Evolutionary conservation across 2,329 filamentous ascomycete genomes (phyloP), one percentile per base, ranked within the genome.

Genomic region (Colletotrichum agaves): DNA sequence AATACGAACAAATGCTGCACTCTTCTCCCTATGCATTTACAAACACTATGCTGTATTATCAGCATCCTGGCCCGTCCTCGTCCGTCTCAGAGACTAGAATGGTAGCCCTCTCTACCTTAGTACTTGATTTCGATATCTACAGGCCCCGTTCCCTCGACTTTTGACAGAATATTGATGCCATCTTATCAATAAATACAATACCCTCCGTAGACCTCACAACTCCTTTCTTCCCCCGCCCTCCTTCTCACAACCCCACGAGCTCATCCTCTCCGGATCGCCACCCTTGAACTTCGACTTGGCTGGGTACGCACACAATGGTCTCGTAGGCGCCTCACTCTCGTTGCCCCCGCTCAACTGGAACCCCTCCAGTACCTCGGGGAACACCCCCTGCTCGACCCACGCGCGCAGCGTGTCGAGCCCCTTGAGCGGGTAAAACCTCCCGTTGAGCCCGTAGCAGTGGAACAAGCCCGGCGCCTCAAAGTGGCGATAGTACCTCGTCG

Each of bases 391-490:
- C 49, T 70, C 67, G 13, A 70, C 67, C 67, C 67, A 70, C 11
- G 63, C 23, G 27, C 59, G 39, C 59, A 70, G 31, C 19, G 64
- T 47, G 33, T 70, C 67, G 8, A 70, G 33, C 12, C 52, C 67
- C 21, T 49, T 63, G 11, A 68, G 55, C 55, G 67, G 67, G 35
- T 68, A 70, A 35, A 52, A 70, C 7, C 47, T 64, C 12, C 67
- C 64, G 21, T 63, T 55, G 11, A 60, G 27, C 35, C 69, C 64
- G 37, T 64, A 68, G 63, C 86, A 88, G 73, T 88, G 85, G 15
- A 76, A 78, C 75, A 87, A 81, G 1, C 85, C 85, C 1, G 84
- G 84, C 5, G 87, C 80, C 7, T 78, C 74, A 72, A 87, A 87
- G 70, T 85, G 78, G 2, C 79, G 73, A 74, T 85, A 88, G 73